Evolutionary conservation across 176 grass and related monocot species (phyloP).

Genomic region (Thinopyrum elongatum): DNA sequence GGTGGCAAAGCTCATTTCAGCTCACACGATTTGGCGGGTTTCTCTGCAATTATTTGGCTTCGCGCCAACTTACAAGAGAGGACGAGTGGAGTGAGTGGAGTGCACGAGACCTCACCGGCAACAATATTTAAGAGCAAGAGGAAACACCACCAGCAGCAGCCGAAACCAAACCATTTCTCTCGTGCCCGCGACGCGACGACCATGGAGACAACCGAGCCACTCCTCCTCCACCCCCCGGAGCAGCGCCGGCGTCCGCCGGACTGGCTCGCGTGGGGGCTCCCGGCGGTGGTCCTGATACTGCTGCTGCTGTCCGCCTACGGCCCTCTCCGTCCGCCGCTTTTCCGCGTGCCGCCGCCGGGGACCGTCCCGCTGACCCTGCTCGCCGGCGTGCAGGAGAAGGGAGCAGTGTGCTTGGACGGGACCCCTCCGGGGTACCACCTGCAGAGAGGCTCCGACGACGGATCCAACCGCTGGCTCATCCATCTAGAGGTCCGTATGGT

Average conservation of each 20-base stretch:
- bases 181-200: background rate
- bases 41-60: background rate
- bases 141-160: too few species aligned
- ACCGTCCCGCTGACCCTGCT: slow-evolving; percentile 52
- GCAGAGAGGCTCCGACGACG: background rate
- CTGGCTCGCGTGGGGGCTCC: background rate
- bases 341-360: background rate
- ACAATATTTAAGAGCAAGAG: background rate
- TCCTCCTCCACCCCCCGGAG: background rate
- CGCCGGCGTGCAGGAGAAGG: slow-evolving; percentile 29
- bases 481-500: background rate
- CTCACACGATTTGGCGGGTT: background rate
- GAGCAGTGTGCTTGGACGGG: slow-evolving; percentile 56
- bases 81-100: background rate
- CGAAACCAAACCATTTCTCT: background rate
- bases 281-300: background rate
- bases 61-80: background rate
- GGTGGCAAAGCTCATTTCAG: background rate
- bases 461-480: background rate
- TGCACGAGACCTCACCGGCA: background rate
- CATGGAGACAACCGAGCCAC: background rate
- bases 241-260: background rate
- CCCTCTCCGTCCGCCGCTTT: background rate
- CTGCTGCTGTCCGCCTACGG: background rate
- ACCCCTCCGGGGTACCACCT: background rate